These are phyloP conservation scores for Fusarium austroafricanum DNA, from an alignment of 2,329 filamentous ascomycete species.

Conservation along the genomic window DNA sequence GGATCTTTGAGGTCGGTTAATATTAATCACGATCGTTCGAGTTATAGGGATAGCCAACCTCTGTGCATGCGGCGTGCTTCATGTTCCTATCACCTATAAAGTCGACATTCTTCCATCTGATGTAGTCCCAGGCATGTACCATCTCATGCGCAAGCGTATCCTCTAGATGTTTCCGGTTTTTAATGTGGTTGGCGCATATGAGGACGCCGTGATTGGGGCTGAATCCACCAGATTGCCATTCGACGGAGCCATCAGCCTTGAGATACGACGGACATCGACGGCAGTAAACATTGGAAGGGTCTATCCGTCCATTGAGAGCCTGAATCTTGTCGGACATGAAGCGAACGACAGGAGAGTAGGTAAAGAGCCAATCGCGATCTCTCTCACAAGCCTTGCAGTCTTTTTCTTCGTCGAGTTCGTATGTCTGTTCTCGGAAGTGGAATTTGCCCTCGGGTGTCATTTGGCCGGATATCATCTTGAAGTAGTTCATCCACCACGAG, in stretches of 20 bases:
- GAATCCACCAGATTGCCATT: constrained; percentile 82
- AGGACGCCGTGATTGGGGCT: constrained; percentile 87
- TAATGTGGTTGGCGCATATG: constrained; percentile 91
- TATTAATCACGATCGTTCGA: neutral
- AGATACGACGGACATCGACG: constrained; percentile 76
- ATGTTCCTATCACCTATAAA: constrained; percentile 77
- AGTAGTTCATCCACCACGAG: constrained; percentile 84
- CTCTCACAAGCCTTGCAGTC: constrained; percentile 87
- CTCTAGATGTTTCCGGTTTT: constrained; percentile 83
- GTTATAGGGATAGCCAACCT: constrained; percentile 66
- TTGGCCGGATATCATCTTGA: constrained; percentile 80
- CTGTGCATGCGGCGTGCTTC: constrained; percentile 91
- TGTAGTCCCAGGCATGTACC: constrained; percentile 95
- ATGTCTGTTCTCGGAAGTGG: constrained; percentile 82
- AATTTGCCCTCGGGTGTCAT: constrained; percentile 76
- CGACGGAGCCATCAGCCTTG: constrained; percentile 68
- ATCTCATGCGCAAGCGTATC: constrained; percentile 97
- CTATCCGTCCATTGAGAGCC: constrained; percentile 81
- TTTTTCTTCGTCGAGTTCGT: constrained; percentile 77
- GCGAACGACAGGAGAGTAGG: constrained; percentile 85
- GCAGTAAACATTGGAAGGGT: constrained; percentile 81
- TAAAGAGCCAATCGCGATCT: constrained; percentile 84
- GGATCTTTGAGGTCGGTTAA: constrained; percentile 69
- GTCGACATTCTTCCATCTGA: constrained; percentile 86
- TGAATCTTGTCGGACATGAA: constrained; percentile 87